phyloP scores from a whole-genome alignment of 2,329 filamentous ascomycete genomes.

The Paraphoma sp. region DNA sequence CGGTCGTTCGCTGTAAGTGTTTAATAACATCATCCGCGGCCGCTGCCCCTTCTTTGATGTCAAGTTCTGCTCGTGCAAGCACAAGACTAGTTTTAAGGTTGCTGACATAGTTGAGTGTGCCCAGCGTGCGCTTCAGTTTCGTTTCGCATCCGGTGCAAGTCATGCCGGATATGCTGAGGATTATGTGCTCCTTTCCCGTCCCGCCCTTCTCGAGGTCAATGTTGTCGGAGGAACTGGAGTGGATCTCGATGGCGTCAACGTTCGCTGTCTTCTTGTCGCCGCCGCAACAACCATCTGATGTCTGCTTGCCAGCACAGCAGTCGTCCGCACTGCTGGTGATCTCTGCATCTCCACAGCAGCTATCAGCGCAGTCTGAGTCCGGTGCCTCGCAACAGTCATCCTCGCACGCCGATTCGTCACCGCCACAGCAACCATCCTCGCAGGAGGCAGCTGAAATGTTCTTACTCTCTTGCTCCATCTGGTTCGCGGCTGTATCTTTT shows the following conservation, averaged over 20 bases:
- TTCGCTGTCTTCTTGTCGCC: neutral
- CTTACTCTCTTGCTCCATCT: neutral
- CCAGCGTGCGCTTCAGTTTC: conserved; percentile 64
- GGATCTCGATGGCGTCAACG: neutral
- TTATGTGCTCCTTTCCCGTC: neutral
- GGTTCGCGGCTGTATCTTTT: neutral
- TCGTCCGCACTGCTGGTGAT: neutral
- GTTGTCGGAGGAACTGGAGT: neutral
- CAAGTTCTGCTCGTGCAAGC: conserved; percentile 69
- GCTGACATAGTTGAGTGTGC: conserved; percentile 54
- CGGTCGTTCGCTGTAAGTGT: conserved; percentile 63
- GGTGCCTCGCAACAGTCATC: neutral
- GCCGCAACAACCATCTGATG: neutral
- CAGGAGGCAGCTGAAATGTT: neutral
- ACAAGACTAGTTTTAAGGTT: conserved; percentile 71
- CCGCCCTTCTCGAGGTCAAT: neutral
- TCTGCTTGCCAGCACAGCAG: neutral
- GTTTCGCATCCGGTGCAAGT: conserved; percentile 77
- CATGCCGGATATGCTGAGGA: conserved; percentile 70
- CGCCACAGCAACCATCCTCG: neutral
- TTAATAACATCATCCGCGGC: conserved; percentile 54
- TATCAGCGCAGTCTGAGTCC: neutral
- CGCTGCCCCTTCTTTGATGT: conserved; percentile 53
- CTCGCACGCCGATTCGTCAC: neutral
- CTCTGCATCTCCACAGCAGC: neutral